phyloP scores from a whole-genome alignment of 2,329 filamentous ascomycete species.

The Aspergillus neotritici region DNA sequence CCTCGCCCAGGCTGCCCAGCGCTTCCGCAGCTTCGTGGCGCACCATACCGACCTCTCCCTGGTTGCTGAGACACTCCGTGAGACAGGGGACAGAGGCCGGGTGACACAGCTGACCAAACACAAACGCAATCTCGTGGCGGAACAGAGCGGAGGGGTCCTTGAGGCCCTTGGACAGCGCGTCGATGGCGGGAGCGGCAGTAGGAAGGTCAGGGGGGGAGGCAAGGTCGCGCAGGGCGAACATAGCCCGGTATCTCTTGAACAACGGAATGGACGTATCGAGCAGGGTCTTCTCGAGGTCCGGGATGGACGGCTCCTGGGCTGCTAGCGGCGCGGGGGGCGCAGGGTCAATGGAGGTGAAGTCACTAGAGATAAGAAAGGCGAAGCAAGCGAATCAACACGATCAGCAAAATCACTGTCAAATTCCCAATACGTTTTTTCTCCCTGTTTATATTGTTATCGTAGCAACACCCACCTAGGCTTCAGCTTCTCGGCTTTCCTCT shows the following conservation, averaged over 20 bases:
- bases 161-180: slow-evolving; percentile 79
- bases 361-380: slow-evolving; percentile 51
- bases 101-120: slow-evolving; percentile 93
- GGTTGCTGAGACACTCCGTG: slow-evolving; percentile 68
- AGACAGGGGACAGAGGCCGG: slow-evolving; percentile 94
- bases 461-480: slow-evolving; percentile 61
- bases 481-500: slow-evolving; percentile 67
- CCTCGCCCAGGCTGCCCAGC: slow-evolving; percentile 85
- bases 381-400: slow-evolving; percentile 10
- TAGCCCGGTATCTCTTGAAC: slow-evolving; percentile 91
- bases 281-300: slow-evolving; percentile 67
- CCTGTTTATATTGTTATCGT: no score
- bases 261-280: slow-evolving; percentile 74
- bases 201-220: slow-evolving; percentile 87
- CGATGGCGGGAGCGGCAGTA: slow-evolving; percentile 80
- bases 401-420: no score
- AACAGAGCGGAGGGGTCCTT: slow-evolving; percentile 84
- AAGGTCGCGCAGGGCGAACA: slow-evolving; percentile 94
- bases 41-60: slow-evolving; percentile 88
- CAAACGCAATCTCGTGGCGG: slow-evolving; percentile 96
- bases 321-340: slow-evolving; percentile 77
- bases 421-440: no score
- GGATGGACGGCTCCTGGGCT: slow-evolving; percentile 57
- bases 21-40: slow-evolving; percentile 96
- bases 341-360: slow-evolving; percentile 93